Conservation (phyloP, 2,329 filamentous ascomycete species). For the Fusarium oligoseptatum region DNA sequence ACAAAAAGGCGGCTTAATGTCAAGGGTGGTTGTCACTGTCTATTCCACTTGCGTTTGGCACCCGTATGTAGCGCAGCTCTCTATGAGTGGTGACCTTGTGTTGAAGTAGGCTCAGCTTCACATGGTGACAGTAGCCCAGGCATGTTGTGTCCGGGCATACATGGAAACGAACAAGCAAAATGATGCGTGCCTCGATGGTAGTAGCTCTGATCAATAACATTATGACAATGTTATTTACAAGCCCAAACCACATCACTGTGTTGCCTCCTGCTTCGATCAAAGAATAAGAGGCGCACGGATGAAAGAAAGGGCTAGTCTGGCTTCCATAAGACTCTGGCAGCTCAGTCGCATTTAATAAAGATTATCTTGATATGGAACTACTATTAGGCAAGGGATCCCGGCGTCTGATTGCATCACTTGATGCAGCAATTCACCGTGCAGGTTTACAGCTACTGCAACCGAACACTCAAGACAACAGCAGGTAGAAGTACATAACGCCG, state of each 20-base stretch:
- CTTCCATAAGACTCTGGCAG: neutral
- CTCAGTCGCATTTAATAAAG: neutral
- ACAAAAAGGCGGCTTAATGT: neutral
- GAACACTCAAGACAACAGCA: neutral
- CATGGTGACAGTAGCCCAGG: neutral
- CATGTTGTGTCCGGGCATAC: neutral
- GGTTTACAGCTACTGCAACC: neutral
- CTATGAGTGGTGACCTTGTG: neutral
- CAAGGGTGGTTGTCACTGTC: neutral
- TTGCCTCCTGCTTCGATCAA: neutral
- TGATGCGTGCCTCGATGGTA: neutral
- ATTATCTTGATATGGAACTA: neutral
- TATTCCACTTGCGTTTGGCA: neutral
- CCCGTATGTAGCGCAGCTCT: neutral
- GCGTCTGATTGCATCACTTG: constrained; percentile 21
- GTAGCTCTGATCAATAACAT: neutral
- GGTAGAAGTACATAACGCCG: neutral
- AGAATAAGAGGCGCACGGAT: neutral
- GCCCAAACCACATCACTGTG: neutral
- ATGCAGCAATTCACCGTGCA: constrained; percentile 17
- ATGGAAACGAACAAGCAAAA: neutral
- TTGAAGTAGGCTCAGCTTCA: neutral
- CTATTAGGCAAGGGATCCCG: neutral
- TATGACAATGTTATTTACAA: neutral
- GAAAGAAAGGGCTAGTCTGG: neutral